Evolutionary conservation across 2,329 filamentous ascomycete genomes (phyloP), one percentile per base, ranked within the genome.

Genomic region (Exophiala lecanii-corni): DNA sequence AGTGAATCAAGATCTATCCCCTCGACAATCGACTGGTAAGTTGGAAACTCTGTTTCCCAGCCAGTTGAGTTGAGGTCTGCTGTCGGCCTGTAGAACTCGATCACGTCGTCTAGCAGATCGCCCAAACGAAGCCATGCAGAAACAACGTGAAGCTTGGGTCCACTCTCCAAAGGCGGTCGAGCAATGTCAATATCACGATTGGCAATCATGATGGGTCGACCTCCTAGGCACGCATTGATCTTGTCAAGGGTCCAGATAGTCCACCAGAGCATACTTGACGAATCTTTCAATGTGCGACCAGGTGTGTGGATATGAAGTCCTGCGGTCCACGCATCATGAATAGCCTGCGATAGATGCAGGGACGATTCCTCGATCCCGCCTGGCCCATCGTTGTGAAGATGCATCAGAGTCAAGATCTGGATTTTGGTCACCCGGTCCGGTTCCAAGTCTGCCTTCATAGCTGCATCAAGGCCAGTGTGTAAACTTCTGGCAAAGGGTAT

Each of bases 181-280:
- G 49, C 49, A 25, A 66, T 57, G 19, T 63, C 65, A 43, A 68
- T 65, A 41, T 68, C 65, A 20, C 62, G 57, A 37, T 67, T 65
- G 3, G 61, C 62, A 20, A 68, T 48, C 31, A 67, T 51, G 30
- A 67, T 58, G 4, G 65, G 64, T 9, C 65, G 59, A 21, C 65
- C 65, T 15, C 64, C 64, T 18, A 67, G 57, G 44, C 62, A 62
- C 28, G 64, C 64, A 51, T 67, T 65, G 55, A 67, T 59, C 45
- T 67, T 67, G 47, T 68, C 65, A 25, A 68, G 40, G 2, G 61
- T 62, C 65, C 65, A 68, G 28, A 68, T 48, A 17, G 61, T 61
- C 65, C 65, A 67, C 50, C 67, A 68, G 3, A 67, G 51, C 39
- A 54, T 50, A 12, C 54, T 55, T n/a, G 57, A 45, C 17, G 59